Base-by-base conservation (phyloP, 176 grass and related monocot species). In the Triticum dicoccoides region DNA sequence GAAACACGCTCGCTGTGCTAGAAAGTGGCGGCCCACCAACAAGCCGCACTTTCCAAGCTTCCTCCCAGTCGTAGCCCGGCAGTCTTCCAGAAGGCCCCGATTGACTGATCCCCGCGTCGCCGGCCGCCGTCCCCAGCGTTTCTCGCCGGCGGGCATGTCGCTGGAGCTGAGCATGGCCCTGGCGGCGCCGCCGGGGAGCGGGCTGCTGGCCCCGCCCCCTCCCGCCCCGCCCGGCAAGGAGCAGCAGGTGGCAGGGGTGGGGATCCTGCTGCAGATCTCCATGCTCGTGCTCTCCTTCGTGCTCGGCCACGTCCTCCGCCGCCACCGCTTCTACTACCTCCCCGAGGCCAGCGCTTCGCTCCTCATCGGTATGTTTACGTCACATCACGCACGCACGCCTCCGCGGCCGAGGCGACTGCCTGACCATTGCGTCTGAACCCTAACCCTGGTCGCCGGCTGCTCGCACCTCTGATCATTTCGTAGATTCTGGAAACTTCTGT, bases 241-340 rank as follows among this genome's bases (percentile, higher is more conserved):
- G 87, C 97, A 99, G 90, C 97, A 99, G 87, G 97, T 93, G 90
- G 97, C 97, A 5, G 94, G 97, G 34, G 97, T 91, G 38, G 94
- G 97, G 70, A 93, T 99, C 69, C 92, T 99, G 41, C 87, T 99
- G 35, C 97, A 99, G 97, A 99, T 99, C 63, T 94, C 92, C 64
- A 90, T 99, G 92, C 94, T 99, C 64, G 94, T 99, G 59, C 97
- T 99, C 79, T 94, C 97, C 82, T 99, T 99, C 85, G 97, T 99
- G 61, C 85, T 99, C n/a, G 97, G 97, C 20, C 97, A 99, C 78
- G 92, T 99, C 68, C 92, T 99, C 52, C 93, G 97, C 62, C 97
- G 97, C 82, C 94, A 87, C 87, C 90, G 80, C 51, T 92, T 99
- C 84, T 99, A 99, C 97, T 96, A 99, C 89, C 86, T 99, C 79